A percentile compares a stretch with the other conserved stretches of the same genome.
phyloP scores from a whole-genome alignment of 257 asterid genomes.

The Nicotiana tomentosiformis region DNA sequence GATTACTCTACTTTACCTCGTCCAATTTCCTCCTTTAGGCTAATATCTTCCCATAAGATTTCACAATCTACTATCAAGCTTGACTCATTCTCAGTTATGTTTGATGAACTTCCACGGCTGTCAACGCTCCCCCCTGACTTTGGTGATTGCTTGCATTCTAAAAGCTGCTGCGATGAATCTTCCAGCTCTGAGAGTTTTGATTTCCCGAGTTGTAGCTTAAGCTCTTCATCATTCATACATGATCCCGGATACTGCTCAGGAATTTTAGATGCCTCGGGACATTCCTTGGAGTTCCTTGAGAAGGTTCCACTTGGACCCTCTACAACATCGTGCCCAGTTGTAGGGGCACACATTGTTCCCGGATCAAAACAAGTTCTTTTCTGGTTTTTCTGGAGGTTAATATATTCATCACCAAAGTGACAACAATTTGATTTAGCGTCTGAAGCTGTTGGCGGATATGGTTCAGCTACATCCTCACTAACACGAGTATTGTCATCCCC shows the following conservation, averaged over 20 bases:
- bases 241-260: neutral
- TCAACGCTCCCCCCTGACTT: slow-evolving; percentile 10
- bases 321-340: neutral
- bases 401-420: neutral
- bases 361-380: neutral
- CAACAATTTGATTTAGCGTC: neutral
- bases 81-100: slow-evolving; percentile 27
- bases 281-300: neutral
- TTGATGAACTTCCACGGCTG: slow-evolving; percentile 27
- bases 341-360: neutral
- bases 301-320: neutral
- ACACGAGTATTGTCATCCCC: slow-evolving; percentile 16
- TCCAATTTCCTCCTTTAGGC: slow-evolving; percentile 54
- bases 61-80: slow-evolving; percentile 25
- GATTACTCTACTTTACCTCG: slow-evolving; percentile 38
- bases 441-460: neutral
- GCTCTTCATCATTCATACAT: neutral
- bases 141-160: slow-evolving; percentile 9
- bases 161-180: neutral
- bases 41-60: slow-evolving; percentile 66
- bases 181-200: neutral
- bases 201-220: neutral
- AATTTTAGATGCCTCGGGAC: neutral
- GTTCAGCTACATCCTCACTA: slow-evolving; percentile 21
- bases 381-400: neutral